Conservation (phyloP, 257 asterid species). For the Primulina huaijiensis region DNA sequence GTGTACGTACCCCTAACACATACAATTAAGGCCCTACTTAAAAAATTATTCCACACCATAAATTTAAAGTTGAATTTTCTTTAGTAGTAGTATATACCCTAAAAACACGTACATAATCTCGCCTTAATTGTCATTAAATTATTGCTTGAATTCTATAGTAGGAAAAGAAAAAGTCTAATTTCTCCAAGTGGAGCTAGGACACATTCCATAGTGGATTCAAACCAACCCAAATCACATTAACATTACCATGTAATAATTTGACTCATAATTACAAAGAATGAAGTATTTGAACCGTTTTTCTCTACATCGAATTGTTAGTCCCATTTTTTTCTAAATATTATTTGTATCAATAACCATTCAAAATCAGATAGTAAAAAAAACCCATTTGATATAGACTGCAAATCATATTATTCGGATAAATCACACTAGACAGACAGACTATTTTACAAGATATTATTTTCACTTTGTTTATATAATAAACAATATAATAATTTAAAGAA, state of each 20-base stretch:
- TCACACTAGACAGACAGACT: too few species aligned
- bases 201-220: not conserved
- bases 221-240: not conserved
- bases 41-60: not conserved
- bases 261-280: not conserved
- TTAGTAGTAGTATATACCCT: not conserved
- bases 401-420: too few species aligned
- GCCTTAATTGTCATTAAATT: not conserved
- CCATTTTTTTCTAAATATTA: too few species aligned
- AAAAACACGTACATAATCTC: not conserved
- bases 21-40: not conserved
- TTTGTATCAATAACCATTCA: too few species aligned
- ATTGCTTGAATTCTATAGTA: not conserved
- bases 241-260: not conserved
- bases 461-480: too few species aligned
- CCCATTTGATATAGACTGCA: too few species aligned
- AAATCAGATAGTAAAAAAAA: too few species aligned
- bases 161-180: not conserved
- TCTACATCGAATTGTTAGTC: too few species aligned
- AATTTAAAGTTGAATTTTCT: not conserved
- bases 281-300: too few species aligned
- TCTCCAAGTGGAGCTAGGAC: not conserved
- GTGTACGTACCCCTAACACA: not conserved
- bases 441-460: too few species aligned
- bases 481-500: conserved; percentile 14